Conservation (phyloP, 148 eudicot species). For the Agrostemma githago region DNA sequence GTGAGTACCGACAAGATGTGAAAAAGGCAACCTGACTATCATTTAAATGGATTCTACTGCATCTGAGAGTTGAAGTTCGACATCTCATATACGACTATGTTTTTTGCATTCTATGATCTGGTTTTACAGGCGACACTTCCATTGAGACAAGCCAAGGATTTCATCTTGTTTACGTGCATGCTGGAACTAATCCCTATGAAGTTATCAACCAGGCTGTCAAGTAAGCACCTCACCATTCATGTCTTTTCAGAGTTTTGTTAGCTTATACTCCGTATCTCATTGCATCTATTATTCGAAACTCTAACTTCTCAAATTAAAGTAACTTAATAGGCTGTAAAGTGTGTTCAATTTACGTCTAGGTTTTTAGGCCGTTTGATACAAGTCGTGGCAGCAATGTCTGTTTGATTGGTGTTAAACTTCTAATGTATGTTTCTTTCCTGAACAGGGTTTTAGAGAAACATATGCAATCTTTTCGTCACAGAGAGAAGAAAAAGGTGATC, state of each 20-base stretch:
- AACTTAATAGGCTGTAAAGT: too few relatives aligned
- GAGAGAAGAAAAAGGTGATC: conserved; percentile 83
- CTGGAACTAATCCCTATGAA: conserved; percentile 85
- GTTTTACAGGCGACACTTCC: conserved; percentile 69
- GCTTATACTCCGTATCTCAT: neutral
- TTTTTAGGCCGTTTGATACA: neutral
- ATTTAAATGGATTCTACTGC: conserved; percentile 17
- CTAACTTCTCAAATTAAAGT: neutral
- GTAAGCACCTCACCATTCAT: conserved; percentile 39
- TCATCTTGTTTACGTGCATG: conserved; percentile 77
- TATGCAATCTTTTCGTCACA: conserved; percentile 80
- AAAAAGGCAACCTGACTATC: conserved; percentile 10
- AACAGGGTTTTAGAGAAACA: conserved; percentile 83
- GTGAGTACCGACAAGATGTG: conserved; percentile 12
- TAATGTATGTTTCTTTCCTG: neutral
- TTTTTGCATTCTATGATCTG: conserved; percentile 24
- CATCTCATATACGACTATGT: conserved; percentile 32
- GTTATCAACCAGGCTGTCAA: conserved; percentile 74
- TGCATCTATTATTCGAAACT: neutral
- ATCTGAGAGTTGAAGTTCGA: conserved; percentile 26
- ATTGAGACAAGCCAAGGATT: conserved; percentile 70
- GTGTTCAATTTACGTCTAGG: too few relatives aligned
- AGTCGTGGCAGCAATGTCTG: neutral
- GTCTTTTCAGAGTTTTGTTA: conserved; percentile 6
- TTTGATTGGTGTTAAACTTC: neutral